Evolutionary conservation across 1,284 basidiomycete genomes (phyloP), one percentile per base, ranked within the genome.

Genomic region (Hymenochaete sp.): DNA sequence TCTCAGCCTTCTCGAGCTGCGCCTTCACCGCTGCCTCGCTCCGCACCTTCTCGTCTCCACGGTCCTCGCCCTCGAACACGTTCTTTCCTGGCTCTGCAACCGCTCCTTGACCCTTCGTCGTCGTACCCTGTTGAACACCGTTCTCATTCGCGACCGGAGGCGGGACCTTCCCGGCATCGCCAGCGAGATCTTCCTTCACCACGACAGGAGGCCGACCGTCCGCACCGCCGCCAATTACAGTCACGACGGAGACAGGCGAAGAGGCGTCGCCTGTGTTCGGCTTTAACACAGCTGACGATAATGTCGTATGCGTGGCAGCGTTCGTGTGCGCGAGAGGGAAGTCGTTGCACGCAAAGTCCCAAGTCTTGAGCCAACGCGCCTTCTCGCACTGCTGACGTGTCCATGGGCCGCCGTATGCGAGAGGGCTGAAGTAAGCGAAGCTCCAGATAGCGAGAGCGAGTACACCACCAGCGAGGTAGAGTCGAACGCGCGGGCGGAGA

Each of bases 281-380:
- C n/a, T n/a, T n/a, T n/a, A n/a, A n/a, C n/a, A n/a, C n/a, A n/a
- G n/a, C n/a, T n/a, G n/a, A n/a, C 21, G 32, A 4, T 5, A n/a
- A 6, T n/a, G 6, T 35, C 13, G 32, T 35, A 5, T n/a, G 14
- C 3, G 32, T 18, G 21, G 29, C 43, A 16, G 45, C 6, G 3
- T 40, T 42, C 7, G 26, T 32, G 35, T 45, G 46, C 19, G 22
- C 44, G 29, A 79, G 70, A 25, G 67, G 59, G 67, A 82, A 85
- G 22, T 82, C 80, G 36, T 74, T 67, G 60, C 82, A 98, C 46
- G 81, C 78, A 61, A 98, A 98, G 63, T 99, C 96, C 95, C 96
- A 98, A 2, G 79, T 84, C 67, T 82, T 88, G 45, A 93, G 57
- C 89, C 90, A 93, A 58, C 82, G 81, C 4, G 92, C 82, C 37